Evolutionary conservation across 352 stramenopile species (phyloP).

Genomic region (Plasmopara viticola): DNA sequence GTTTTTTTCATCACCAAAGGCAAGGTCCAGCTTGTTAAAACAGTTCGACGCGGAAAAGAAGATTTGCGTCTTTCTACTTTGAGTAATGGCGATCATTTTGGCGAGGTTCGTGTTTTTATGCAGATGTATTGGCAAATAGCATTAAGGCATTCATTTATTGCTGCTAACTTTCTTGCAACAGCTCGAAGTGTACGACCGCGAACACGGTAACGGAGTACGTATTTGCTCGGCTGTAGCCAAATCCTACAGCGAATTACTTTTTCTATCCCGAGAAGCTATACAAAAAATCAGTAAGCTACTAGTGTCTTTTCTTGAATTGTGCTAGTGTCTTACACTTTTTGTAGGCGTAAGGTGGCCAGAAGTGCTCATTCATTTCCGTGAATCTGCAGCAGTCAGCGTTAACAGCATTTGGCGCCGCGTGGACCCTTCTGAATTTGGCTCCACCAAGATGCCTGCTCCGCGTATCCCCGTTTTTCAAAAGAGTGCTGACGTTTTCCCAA

Average conservation of each 20-base stretch:
- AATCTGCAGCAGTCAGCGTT: constrained; percentile 35
- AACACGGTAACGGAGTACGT: constrained; percentile 76
- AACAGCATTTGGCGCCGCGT: constrained; percentile 36
- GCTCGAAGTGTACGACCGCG: constrained; percentile 77
- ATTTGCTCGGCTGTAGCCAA: constrained; percentile 75
- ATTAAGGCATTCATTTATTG: no score
- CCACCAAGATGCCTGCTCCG: constrained; percentile 1
- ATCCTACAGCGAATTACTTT: constrained; percentile 73
- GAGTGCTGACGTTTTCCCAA: constrained; percentile 14
- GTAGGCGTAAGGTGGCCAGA: constrained; percentile 66
- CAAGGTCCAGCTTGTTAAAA: constrained; percentile 59
- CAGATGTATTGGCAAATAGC: background rate
- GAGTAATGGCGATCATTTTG: constrained; percentile 63
- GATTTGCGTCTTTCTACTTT: constrained; percentile 47
- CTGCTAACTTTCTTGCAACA: constrained; percentile 9
- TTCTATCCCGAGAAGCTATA: constrained; percentile 70
- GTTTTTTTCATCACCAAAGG: constrained; percentile 82
- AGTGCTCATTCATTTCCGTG: constrained; percentile 58
- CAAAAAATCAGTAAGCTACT: constrained; percentile 56
- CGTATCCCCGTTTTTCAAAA: constrained; percentile 7
- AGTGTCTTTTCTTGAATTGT: background rate
- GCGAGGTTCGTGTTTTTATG: constrained; percentile 40
- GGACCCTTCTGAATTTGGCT: constrained; percentile 14
- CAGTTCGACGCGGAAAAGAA: constrained; percentile 29
- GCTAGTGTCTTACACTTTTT: constrained; percentile 1